A percentile compares a stretch with the other conserved stretches of the same genome.
These are phyloP conservation scores for Yamadazyma nakazawae DNA, from an alignment of 805 yeast genomes.

Conservation along the genomic window DNA sequence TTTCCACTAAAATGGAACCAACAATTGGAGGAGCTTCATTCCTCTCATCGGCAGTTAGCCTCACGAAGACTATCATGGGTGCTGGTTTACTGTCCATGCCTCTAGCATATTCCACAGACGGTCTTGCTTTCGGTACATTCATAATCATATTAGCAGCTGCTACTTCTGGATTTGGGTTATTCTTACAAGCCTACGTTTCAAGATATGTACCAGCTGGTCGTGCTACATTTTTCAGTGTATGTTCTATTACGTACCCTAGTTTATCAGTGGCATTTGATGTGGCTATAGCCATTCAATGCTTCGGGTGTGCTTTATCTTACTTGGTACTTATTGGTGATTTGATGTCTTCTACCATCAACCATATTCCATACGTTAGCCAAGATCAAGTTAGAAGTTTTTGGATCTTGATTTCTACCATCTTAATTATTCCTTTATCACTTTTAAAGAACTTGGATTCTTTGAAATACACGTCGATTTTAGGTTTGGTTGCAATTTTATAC, in stretches of 20 bases:
- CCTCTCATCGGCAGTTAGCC: conserved; percentile 59
- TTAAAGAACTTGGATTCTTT: conserved; percentile 75
- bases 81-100: conserved; percentile 81
- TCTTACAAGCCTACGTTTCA: conserved; percentile 58
- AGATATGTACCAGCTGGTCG: conserved; percentile 53
- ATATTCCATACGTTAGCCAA: conserved; percentile 19
- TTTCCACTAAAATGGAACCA: conserved; percentile 6
- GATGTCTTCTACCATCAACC: conserved; percentile 56
- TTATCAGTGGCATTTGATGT: conserved; percentile 67
- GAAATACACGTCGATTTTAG: conserved; percentile 80
- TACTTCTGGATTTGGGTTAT: conserved; percentile 67
- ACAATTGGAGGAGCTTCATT: conserved; percentile 40
- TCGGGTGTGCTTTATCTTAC: conserved; percentile 75
- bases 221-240: conserved; percentile 69
- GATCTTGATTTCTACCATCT: conserved; percentile 48
- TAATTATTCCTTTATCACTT: conserved; percentile 64
- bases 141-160: conserved; percentile 60
- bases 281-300: conserved; percentile 74
- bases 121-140: conserved; percentile 53
- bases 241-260: conserved; percentile 64
- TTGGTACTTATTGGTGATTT: conserved; percentile 76
- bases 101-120: conserved; percentile 65
- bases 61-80: conserved; percentile 76
- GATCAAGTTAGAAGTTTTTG: conserved; percentile 48
- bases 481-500: conserved; percentile 76